Base-by-base conservation (phyloP, 2,329 filamentous ascomycete genomes). In the Grosmannia penicillata region DNA sequence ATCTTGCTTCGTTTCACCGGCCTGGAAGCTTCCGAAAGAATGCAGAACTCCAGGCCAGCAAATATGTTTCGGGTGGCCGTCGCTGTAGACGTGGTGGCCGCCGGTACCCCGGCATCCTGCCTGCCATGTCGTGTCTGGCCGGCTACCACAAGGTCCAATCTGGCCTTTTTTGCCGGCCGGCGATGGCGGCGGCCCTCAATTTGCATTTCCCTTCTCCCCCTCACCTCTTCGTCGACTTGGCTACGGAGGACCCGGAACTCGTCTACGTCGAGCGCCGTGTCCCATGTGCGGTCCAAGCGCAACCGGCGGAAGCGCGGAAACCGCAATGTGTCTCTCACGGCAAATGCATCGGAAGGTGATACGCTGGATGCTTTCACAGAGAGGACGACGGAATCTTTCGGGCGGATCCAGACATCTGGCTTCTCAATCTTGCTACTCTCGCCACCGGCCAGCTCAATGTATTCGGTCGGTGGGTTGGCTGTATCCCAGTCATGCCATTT, bases 381-480 rank as follows among this genome's bases (percentile, higher is more conserved):
- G 0, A 98, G 50, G 1, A 98, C 85, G 14, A 98, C 58, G 0
- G 87, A 95, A 43, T 96, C 83, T 37, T 73, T 76, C 0, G 91
- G 86, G 25, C 80, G 78, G 51, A 98, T 96, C 87, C 87, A 98
- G 38, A 87, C 72, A 51, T 98, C 89, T 0, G 91, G 91, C 33
- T 69, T 66, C 56, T 96, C 89, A 44, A 71, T 66, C 51, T 91
- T 81, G 22, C 58, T 57, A 8, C 68, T 64, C 39, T 82, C 77
- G 11, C 80, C 80, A 9, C 86, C 85, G 4, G 75, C 87, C 2
- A 96, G 71, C 50, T 87, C 81, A 42, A 98, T 78, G 53, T 77
- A 85, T 40, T 82, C 66, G 1, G 65, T 75, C 0, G 91, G 89
- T 2, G 87, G 85, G 30, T 72, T 78, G 46, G 74, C 78, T 1